Base-by-base conservation (phyloP, 2,329 filamentous ascomycete species). In the Trichoderma arundinaceum region DNA sequence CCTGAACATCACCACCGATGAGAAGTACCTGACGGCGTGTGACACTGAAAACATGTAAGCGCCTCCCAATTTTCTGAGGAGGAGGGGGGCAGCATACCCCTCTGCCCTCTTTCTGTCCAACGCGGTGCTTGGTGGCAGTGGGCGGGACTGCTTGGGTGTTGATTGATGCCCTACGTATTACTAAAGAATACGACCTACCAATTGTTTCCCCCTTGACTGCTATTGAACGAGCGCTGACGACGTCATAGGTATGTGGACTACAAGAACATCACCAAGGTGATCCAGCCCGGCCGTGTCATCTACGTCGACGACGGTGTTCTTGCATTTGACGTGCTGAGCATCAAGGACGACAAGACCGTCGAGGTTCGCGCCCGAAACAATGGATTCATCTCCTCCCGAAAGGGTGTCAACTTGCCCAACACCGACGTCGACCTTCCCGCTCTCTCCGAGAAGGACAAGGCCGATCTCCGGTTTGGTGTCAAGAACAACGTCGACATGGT, bases 191-290 rank as follows among this genome's bases (percentile, higher is more conserved):
- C 32, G 17, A 48, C 56, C 32, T 15, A 0, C 19, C 13, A 5
- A 7, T 54, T 41, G 1, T 41, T n/a, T 33, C 7, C n/a, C 17
- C 32, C 7, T 8, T 8, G 32, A 38, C n/a, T 12, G n/a, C 3
- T n/a, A 22, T 15, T 35, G 22, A 43, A 38, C 19, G 5, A 60
- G 33, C 49, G 39, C 66, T 67, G 49, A 66, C 51, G 12, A 28
- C 12, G n/a, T 35, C 35, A 19, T 69, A 94, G 92, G 89, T 97
- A 93, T 77, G 91, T 98, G 76, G 94, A 98, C 85, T 98, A 99
- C 87, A 96, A 96, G 89, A 99, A 99, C 86, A 98, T 99, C 82
- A 97, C 94, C 82, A 97, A 96, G 84, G 95, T 99, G 74, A 98
- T 99, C 76, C 81, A 91, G 78, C 84, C 87, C 67, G 95, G 94